Evolutionary conservation across 176 grass and related monocot species (phyloP), one percentile per base, ranked within the genome.

Genomic region (Ensete glaucum): DNA sequence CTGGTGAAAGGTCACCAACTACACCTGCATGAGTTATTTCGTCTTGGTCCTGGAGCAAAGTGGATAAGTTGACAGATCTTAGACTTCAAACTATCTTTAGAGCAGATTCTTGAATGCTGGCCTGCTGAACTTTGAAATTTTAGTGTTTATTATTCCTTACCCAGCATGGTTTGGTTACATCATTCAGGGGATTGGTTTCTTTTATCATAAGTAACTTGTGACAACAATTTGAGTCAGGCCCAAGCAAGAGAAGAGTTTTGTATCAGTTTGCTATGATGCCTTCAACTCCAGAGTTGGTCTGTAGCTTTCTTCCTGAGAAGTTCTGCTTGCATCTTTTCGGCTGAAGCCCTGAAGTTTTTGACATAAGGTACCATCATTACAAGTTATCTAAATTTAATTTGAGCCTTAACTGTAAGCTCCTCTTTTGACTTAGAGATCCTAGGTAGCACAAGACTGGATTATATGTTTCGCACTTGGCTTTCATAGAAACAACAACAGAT

Each of bases 171-270:
- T 43, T 43, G 34, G 6, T 43, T 43, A 0, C 34, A 43, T 43
- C 29, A 2, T 29, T 29, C 4, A 43, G 4, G 7, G 14, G 9
- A n/a, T 60, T 60, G 9, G 21, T 60, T 60, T 15, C 19, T 23
- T 60, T 15, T 19, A 1, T 17, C 17, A 21, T 69, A 8, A 69
- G 49, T 50, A 8, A 19, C 34, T 49, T 43, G 25, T 69, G 67
- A 69, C 26, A 69, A 49, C 67, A 14, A 50, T 12, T 50, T n/a
- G n/a, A n/a, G n/a, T 69, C 67, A 69, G 50, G 16, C 67, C 67
- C 48, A 69, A 69, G 65, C 65, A 49, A 17, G 6, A 2, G 48
- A 29, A 9, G 49, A 15, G 49, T 9, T 50, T 50, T 8, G 2
- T 29, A 5, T 34, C 4, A 43, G 34, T 43, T 34, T 34, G 29